Base-by-base conservation (phyloP, 306 rosid genomes). In the Notholithocarpus densiflorus region DNA sequence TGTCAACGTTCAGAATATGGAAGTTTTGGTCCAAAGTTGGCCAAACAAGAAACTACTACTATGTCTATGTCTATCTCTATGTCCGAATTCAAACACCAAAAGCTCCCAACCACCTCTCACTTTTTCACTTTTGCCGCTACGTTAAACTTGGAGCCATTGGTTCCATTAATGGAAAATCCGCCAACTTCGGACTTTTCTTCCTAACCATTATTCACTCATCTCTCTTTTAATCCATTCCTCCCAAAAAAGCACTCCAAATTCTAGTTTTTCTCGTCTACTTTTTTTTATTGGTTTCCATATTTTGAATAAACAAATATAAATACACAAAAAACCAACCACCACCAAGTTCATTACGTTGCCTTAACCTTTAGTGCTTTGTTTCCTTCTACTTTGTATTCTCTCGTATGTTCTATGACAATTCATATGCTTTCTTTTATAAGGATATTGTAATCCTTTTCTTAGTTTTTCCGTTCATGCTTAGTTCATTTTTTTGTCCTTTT, bases 161-260 rank as follows among this genome's bases (percentile, higher is more conserved):
- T 88, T 87, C 26, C 27, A 56, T 81, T 72, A 34, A 72, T 79
- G 86, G 89, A 76, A 88, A 81, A 64, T 32, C 93, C 97, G 91
- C 87, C 91, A 87, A 74, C 82, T 29, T 89, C 96, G 92, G 90
- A 75, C n/a, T 37, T 82, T 43, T 77, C 81, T 73, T 71, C 77
- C 64, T 56, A 64, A 71, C 60, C 77, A 31, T 31, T 59, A 56
- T 73, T 48, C 45, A 55, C 13, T 19, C 72, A 66, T 76, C 75
- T 53, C 43, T 65, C 21, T 68, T 40, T 40, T 40, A 40, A 40
- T 40, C 73, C 23, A 48, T 10, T 48, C 53, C 17, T 48, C 15
- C 15, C 53, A 48, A 48, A 10, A 10, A 48, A 48, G 53, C 17
- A 48, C 17, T 13, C 11, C 5, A 48, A 48, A 48, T 48, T 48